phyloP scores from a whole-genome alignment of 192 early-diverging fungal species.

The Linnemannia elongata region DNA sequence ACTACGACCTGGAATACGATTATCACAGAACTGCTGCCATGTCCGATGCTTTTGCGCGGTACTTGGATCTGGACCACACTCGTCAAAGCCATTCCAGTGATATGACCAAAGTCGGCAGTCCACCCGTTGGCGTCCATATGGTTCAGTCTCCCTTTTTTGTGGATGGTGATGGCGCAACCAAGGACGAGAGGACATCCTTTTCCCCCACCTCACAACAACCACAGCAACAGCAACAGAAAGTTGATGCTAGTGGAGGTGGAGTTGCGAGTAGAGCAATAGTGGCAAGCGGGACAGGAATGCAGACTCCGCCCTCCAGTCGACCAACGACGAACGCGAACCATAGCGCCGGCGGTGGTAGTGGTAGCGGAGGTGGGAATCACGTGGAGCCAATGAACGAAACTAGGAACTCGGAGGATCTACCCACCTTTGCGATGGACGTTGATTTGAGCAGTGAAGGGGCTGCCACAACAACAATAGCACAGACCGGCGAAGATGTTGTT shows the following conservation, averaged over 20 bases:
- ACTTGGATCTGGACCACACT: background rate
- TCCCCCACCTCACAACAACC: too few relatives aligned
- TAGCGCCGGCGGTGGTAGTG: background rate
- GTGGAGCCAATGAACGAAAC: background rate
- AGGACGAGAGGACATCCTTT: too few relatives aligned
- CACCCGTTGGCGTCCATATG: background rate
- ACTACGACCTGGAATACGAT: background rate
- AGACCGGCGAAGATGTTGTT: background rate
- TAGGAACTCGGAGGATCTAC: background rate
- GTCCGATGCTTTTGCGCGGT: background rate
- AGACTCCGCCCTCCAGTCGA: background rate
- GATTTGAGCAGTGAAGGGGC: background rate
- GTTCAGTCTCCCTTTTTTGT: background rate
- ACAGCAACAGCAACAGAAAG: background rate
- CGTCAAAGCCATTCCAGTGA: slow-evolving; percentile 14
- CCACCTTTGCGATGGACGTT: background rate
- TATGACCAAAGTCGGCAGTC: slow-evolving; percentile 2
- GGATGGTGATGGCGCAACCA: background rate
- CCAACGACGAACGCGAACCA: background rate
- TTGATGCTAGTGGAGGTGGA: background rate
- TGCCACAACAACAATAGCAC: background rate
- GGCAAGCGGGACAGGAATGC: background rate
- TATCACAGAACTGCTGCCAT: background rate
- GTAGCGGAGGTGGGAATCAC: background rate
- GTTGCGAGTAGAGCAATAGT: background rate